Conservation (phyloP, 176 grass and related monocot species). For the Carex pumila region DNA sequence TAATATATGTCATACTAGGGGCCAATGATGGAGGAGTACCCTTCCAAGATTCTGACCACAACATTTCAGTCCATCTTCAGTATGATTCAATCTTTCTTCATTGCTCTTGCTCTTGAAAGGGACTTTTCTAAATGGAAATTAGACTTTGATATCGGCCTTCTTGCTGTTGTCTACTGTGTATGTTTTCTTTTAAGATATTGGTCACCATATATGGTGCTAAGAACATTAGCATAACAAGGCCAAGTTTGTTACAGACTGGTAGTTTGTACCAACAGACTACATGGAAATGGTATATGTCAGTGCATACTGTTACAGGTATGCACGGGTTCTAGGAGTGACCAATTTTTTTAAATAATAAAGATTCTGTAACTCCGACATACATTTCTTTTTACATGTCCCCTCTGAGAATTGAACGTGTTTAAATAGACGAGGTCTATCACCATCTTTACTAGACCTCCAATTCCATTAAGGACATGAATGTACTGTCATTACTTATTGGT, state of each 20-base stretch:
- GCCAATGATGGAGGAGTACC: slow-evolving; percentile 36
- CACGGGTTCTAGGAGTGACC: not conserved
- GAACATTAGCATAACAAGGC: not conserved
- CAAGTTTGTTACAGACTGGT: too few species aligned
- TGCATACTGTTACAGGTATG: not conserved
- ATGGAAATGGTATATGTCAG: not conserved
- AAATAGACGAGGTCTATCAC: too few species aligned
- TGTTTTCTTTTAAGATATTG: not conserved
- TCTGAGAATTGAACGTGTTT: too few species aligned
- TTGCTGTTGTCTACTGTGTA: slow-evolving; percentile 33
- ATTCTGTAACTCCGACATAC: too few species aligned
- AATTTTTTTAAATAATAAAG: too few species aligned
- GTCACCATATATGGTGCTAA: not conserved
- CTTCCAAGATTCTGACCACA: slow-evolving; percentile 40
- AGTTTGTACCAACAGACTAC: not conserved
- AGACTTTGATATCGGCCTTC: slow-evolving; percentile 13
- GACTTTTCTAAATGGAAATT: slow-evolving; percentile 51
- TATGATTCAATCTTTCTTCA: slow-evolving; percentile 41
- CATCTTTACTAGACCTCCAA: too few species aligned
- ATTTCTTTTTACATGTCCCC: too few species aligned
- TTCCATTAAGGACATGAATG: not conserved
- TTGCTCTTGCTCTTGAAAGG: slow-evolving; percentile 34
- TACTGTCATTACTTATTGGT: not conserved
- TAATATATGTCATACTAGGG: slow-evolving; percentile 7
- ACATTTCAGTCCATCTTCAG: slow-evolving; percentile 43